A percentile compares a stretch with the other conserved stretches of the same genome.
Conservation (phyloP, 2,329 filamentous ascomycete genomes). For the Rutstroemia sp. region DNA sequence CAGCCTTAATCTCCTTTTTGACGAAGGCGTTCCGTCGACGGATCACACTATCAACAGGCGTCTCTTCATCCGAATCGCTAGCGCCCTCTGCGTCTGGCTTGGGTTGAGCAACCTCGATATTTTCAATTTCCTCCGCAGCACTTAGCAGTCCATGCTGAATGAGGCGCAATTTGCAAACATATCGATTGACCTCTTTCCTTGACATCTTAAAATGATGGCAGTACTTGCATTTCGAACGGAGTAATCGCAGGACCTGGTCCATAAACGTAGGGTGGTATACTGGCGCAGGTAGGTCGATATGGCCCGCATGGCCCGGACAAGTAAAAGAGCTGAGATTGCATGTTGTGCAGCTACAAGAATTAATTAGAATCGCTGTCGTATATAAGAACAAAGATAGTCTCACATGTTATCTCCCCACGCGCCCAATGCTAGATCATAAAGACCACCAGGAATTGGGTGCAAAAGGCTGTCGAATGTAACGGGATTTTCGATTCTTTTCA, state of each 20-base stretch:
- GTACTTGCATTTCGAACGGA: slow-evolving; percentile 84
- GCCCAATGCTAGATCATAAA: slow-evolving; percentile 88
- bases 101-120: slow-evolving; percentile 24
- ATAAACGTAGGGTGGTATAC: slow-evolving; percentile 97
- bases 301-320: slow-evolving; percentile 89
- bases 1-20: slow-evolving; percentile 60
- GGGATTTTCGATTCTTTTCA: slow-evolving; percentile 88
- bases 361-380: not conserved
- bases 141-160: slow-evolving; percentile 77
- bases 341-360: slow-evolving; percentile 66
- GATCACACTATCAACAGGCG: slow-evolving; percentile 40
- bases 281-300: slow-evolving; percentile 87
- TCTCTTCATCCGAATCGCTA: slow-evolving; percentile 30
- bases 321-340: slow-evolving; percentile 75
- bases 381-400: slow-evolving; percentile 26
- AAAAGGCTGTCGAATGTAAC: slow-evolving; percentile 89
- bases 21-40: slow-evolving; percentile 60
- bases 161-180: slow-evolving; percentile 75
- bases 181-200: slow-evolving; percentile 69
- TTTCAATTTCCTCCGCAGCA: slow-evolving; percentile 47
- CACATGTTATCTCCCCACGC: slow-evolving; percentile 82
- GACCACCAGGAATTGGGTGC: slow-evolving; percentile 80
- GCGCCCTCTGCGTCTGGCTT: slow-evolving; percentile 18
- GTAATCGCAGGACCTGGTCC: slow-evolving; percentile 78
- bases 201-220: slow-evolving; percentile 80